These are phyloP conservation scores for Avena insularis DNA, from an alignment of 176 grass and related monocot genomes.

Conservation along the genomic window DNA sequence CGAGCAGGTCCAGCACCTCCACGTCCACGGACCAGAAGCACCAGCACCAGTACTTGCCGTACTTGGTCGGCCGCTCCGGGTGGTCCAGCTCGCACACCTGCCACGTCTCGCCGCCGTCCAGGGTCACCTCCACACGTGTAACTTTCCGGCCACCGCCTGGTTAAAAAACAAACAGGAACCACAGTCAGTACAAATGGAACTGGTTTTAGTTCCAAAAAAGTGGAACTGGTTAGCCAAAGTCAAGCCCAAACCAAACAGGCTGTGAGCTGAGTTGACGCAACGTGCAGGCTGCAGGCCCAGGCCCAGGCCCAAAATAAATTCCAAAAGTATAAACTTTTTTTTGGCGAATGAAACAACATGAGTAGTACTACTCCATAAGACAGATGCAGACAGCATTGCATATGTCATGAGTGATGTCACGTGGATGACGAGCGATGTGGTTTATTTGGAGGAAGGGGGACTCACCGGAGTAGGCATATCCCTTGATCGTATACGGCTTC, in stretches of 20 bases:
- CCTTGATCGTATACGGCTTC: slow-evolving; percentile 63
- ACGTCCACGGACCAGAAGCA: slow-evolving; percentile 91
- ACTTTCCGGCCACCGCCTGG: slow-evolving; percentile 86
- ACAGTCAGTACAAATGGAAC: neutral
- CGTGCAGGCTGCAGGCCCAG: neutral
- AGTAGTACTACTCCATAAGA: too few relatives aligned
- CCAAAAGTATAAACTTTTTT: neutral
- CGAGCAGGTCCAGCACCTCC: slow-evolving; percentile 71
- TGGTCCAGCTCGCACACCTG: slow-evolving; percentile 60
- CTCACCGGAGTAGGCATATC: slow-evolving; percentile 88
- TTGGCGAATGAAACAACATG: neutral
- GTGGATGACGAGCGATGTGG: slow-evolving; percentile 1
- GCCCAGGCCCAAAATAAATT: neutral
- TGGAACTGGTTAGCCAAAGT: too few relatives aligned
- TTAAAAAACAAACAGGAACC: neutral
- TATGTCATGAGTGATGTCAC: neutral
- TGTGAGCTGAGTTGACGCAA: neutral
- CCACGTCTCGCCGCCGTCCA: slow-evolving; percentile 82
- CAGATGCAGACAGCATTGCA: neutral
- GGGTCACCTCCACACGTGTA: slow-evolving; percentile 77
- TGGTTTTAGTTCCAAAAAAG: too few relatives aligned
- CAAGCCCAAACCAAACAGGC: neutral
- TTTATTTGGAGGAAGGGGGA: neutral
- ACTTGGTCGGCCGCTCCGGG: slow-evolving; percentile 73
- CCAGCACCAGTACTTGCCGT: slow-evolving; percentile 96